Percentiles rank a stretch among this genome's conserved stretches.
These are phyloP conservation scores for Protomyces arabidopsidicola DNA, from an alignment of 1,139 yeast species.

Conservation along the genomic window DNA sequence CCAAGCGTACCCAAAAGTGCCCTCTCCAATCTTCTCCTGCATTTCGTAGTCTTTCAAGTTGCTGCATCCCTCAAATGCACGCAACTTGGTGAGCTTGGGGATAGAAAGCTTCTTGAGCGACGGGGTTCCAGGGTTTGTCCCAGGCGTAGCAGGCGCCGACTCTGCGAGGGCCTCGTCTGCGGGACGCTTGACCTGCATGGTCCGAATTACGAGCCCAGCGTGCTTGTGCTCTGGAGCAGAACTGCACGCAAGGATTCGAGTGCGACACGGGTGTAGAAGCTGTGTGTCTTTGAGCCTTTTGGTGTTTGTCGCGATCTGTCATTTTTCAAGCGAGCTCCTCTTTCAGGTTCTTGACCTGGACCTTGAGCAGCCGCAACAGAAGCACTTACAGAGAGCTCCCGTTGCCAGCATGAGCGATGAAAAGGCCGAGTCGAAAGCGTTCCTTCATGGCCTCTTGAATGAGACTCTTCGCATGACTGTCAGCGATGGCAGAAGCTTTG, in stretches of 20 bases:
- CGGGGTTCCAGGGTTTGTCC: background rate
- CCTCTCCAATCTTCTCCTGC: slow-evolving; percentile 75
- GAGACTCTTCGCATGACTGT: slow-evolving; percentile 8
- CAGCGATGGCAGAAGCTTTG: slow-evolving; percentile 12
- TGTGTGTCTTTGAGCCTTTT: no score
- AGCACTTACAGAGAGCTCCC: no score
- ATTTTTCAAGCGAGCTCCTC: no score
- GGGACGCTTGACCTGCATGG: background rate
- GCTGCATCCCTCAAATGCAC: slow-evolving; percentile 23
- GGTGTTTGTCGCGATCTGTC: no score
- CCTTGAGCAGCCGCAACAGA: no score
- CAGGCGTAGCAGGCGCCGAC: background rate
- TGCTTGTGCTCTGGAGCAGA: no score
- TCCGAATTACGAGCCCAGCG: no score
- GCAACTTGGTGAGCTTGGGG: slow-evolving; percentile 20
- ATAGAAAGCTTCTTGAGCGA: slow-evolving; percentile 14
- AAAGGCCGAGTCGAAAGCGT: background rate
- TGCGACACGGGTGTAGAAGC: no score
- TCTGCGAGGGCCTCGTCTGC: background rate
- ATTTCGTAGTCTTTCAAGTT: slow-evolving; percentile 47
- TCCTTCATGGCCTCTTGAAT: slow-evolving; percentile 10
- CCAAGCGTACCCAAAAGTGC: slow-evolving; percentile 67
- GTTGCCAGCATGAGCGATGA: background rate
- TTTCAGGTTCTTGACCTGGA: no score
- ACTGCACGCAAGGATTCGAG: no score